Percentiles rank a stretch among this genome's conserved stretches.
phyloP scores from a whole-genome alignment of 1,284 basidiomycete genomes.

The Ustilago curta region DNA sequence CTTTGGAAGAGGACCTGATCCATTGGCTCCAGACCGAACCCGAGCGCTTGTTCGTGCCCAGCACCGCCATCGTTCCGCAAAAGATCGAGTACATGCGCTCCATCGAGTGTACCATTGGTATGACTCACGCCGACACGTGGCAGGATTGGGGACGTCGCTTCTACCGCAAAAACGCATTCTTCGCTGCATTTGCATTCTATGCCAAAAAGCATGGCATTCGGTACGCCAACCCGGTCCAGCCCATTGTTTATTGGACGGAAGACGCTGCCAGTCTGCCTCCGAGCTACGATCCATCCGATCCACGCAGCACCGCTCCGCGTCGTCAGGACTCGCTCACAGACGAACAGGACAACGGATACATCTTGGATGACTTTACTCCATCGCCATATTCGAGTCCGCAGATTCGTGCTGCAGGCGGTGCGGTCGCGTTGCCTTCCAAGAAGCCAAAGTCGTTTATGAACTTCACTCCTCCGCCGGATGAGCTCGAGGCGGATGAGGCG shows the following conservation, averaged over 20 bases:
- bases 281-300: constrained; percentile 40
- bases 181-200: constrained; percentile 64
- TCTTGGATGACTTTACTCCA: constrained; percentile 51
- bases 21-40: constrained; percentile 67
- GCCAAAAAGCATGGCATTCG: constrained; percentile 66
- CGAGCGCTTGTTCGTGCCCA: constrained; percentile 64
- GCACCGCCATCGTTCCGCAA: constrained; percentile 62
- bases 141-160: constrained; percentile 67
- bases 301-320: not conserved
- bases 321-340: constrained; percentile 18
- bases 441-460: constrained; percentile 61
- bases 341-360: constrained; percentile 46
- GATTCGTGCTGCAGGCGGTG: constrained; percentile 39
- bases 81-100: constrained; percentile 62
- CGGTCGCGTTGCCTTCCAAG: constrained; percentile 36
- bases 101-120: constrained; percentile 64
- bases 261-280: constrained; percentile 54
- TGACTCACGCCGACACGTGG: constrained; percentile 66
- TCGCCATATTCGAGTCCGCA: constrained; percentile 45
- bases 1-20: constrained; percentile 64
- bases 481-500: constrained; percentile 48
- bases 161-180: constrained; percentile 63
- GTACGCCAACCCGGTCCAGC: constrained; percentile 58
- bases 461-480: constrained; percentile 61
- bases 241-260: constrained; percentile 62